These are phyloP conservation scores for Candida michaelii DNA, from an alignment of 805 yeast species.

Conservation along the genomic window DNA sequence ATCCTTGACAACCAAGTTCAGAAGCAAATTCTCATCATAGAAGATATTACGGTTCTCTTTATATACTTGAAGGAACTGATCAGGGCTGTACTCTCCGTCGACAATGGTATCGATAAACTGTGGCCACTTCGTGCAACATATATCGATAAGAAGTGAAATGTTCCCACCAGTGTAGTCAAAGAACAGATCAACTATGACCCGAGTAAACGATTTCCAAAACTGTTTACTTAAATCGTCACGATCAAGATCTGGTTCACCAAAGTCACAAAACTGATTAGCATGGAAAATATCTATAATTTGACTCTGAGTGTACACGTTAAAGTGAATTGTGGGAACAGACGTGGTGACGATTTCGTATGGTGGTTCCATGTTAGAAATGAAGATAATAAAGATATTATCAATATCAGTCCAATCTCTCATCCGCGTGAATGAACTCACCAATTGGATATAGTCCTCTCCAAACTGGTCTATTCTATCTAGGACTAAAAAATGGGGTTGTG, in stretches of 20 bases:
- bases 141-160: conserved; percentile 34
- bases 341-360: conserved; percentile 37
- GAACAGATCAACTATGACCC: conserved; percentile 46
- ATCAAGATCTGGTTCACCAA: conserved; percentile 21
- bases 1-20: conserved; percentile 29
- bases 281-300: conserved; percentile 40
- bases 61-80: conserved; percentile 36
- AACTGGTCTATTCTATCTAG: conserved; percentile 50
- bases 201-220: conserved; percentile 45
- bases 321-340: conserved; percentile 41
- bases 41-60: conserved; percentile 29
- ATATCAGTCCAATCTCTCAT: conserved; percentile 39
- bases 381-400: conserved; percentile 35
- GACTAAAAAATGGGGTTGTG: conserved; percentile 42
- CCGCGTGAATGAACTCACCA: conserved; percentile 36
- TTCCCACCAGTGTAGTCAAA: conserved; percentile 46
- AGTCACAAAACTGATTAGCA: conserved; percentile 24
- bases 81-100: conserved; percentile 19
- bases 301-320: conserved; percentile 35
- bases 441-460: conserved; percentile 16
- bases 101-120: conserved; percentile 28
- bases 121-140: conserved; percentile 35
- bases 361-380: conserved; percentile 41
- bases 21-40: conserved; percentile 28
- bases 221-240: conserved; percentile 15